Percentiles rank a stretch among this genome's conserved stretches.
phyloP scores from a whole-genome alignment of 805 yeast genomes.

The Monosporozyma solicola region DNA sequence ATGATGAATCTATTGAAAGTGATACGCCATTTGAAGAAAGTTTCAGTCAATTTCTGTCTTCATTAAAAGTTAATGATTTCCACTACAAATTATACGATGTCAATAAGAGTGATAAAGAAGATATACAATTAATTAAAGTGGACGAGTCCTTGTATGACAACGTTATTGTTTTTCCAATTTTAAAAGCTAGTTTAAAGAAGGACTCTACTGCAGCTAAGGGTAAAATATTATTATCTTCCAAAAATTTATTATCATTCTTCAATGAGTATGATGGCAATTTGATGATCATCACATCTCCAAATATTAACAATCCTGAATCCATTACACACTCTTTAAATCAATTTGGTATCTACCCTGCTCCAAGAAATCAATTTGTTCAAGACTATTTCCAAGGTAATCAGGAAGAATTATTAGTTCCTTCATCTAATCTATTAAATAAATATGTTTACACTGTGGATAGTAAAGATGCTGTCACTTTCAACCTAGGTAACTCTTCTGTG shows the following conservation, averaged over 20 bases:
- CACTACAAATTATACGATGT: conserved; percentile 8
- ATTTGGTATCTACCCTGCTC: conserved; percentile 77
- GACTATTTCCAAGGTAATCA: conserved; percentile 49
- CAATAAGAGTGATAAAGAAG: conserved; percentile 7
- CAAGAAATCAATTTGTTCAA: conserved; percentile 52
- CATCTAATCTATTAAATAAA: conserved; percentile 10
- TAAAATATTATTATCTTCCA: conserved; percentile 38
- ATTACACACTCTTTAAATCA: conserved; percentile 62
- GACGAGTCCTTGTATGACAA: conserved; percentile 45
- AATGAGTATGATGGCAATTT: conserved; percentile 61
- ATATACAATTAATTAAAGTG: conserved; percentile 25
- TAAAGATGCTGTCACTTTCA: conserved; percentile 11
- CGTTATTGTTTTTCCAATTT: conserved; percentile 48
- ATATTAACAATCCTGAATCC: conserved; percentile 48
- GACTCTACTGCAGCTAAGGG: conserved; percentile 24
- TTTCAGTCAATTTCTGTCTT: not conserved
- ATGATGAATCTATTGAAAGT: not conserved
- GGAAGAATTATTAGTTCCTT: conserved; percentile 7
- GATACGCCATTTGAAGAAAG: not conserved
- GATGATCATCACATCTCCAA: conserved; percentile 48
- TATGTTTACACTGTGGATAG: conserved; percentile 2
- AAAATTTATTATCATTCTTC: conserved; percentile 50
- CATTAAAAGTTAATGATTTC: conserved; percentile 1
- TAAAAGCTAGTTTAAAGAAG: not conserved
- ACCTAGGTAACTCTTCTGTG: conserved; percentile 44